Percentiles rank a stretch among this genome's conserved stretches.
Evolutionary conservation across 1,284 basidiomycete genomes (phyloP).

Genomic region (Rhodotorula sp.): DNA sequence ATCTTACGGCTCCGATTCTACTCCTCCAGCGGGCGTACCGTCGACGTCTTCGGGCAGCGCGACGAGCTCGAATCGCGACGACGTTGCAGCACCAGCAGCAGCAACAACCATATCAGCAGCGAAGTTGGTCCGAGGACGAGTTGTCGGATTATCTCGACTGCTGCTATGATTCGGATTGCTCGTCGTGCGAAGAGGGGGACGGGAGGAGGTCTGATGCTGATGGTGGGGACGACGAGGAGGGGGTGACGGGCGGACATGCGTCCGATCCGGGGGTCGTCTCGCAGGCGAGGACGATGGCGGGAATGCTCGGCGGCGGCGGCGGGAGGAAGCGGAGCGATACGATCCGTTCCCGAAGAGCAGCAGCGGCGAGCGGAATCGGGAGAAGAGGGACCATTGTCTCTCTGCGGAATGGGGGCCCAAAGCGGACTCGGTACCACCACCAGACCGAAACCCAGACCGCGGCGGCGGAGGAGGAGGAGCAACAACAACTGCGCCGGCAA

Average conservation of each 20-base stretch:
- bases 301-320: background rate
- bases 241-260: background rate
- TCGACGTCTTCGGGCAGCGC: background rate
- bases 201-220: background rate
- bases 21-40: slow-evolving; percentile 58
- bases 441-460: background rate
- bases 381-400: background rate
- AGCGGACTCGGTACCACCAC: too few relatives aligned
- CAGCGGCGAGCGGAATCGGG: background rate
- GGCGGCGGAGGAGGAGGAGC: background rate
- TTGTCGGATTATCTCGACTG: background rate
- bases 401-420: too few relatives aligned
- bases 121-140: slow-evolving; percentile 13
- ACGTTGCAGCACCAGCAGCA: background rate
- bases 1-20: slow-evolving; percentile 64
- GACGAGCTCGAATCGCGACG: background rate
- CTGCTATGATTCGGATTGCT: slow-evolving; percentile 3
- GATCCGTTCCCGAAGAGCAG: background rate
- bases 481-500: background rate
- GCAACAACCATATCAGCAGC: background rate
- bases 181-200: background rate
- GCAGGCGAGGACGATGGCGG: background rate
- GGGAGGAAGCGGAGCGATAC: background rate
- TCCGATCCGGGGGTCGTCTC: background rate
- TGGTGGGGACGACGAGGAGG: background rate